Evolutionary conservation across 1,284 basidiomycete genomes (phyloP).

Genomic region (Trametes sp.): DNA sequence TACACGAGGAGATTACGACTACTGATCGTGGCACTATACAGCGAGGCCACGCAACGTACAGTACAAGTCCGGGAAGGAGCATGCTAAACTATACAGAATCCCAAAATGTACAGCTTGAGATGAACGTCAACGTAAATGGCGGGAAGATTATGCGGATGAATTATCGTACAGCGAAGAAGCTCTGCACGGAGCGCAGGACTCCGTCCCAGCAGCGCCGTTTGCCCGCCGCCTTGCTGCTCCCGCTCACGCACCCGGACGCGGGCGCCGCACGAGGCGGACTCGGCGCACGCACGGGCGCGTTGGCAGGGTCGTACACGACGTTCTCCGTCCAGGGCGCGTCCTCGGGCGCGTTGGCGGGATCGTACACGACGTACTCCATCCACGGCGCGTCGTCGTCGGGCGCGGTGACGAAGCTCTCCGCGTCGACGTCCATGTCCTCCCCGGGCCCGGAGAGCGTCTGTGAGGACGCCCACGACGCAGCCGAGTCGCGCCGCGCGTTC

Average conservation of each 20-base stretch:
- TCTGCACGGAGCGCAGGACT: neutral
- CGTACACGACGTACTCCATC: conserved; percentile 3
- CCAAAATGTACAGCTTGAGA: neutral
- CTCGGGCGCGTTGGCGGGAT: neutral
- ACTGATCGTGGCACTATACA: neutral
- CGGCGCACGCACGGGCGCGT: neutral
- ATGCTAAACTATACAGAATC: neutral
- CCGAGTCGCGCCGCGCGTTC: neutral
- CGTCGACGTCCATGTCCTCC: neutral
- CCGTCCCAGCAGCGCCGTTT: conserved; percentile 18
- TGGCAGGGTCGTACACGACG: neutral
- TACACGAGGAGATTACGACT: conserved; percentile 1
- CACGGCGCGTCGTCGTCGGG: conserved; percentile 2
- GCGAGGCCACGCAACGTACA: neutral
- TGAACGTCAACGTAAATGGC: too few relatives aligned
- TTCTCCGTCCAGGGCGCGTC: neutral
- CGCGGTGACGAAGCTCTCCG: conserved; percentile 7
- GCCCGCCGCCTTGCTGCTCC: neutral
- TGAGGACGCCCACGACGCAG: neutral
- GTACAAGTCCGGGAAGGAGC: neutral
- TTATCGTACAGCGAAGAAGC: neutral
- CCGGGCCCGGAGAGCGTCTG: neutral
- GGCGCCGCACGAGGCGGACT: too few relatives aligned
- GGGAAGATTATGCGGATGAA: neutral
- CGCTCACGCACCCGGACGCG: too few relatives aligned